phyloP scores from a whole-genome alignment of 2,329 filamentous ascomycete species.

The Colletotrichum agaves region DNA sequence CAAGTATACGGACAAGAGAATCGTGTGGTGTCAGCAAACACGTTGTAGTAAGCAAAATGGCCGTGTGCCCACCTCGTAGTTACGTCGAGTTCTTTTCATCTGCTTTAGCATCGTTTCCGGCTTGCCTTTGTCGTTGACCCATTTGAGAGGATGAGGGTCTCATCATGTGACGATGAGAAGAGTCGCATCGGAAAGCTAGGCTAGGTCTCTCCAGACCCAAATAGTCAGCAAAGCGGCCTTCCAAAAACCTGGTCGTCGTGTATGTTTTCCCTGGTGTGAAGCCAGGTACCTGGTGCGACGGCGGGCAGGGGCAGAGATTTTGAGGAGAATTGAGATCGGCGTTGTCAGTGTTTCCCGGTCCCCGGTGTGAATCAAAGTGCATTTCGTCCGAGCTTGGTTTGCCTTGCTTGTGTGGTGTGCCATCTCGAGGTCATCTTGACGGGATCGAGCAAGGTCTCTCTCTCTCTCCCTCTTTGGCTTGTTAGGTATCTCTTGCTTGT shows the following conservation, averaged over 20 bases:
- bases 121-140: too few species aligned
- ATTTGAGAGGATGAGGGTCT: background rate
- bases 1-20: background rate
- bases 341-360: slow-evolving; percentile 4
- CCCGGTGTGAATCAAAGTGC: background rate
- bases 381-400: slow-evolving; percentile 10
- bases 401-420: background rate
- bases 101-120: background rate
- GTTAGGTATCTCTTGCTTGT: too few species aligned
- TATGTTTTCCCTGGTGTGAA: slow-evolving; percentile 1
- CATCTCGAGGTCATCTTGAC: background rate
- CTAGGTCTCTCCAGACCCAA: background rate
- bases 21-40: background rate
- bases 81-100: background rate
- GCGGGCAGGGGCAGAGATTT: slow-evolving; percentile 2
- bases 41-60: background rate
- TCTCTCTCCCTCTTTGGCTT: too few species aligned
- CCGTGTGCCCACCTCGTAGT: background rate
- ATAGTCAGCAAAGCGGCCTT: slow-evolving; percentile 18
- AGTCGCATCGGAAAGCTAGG: background rate
- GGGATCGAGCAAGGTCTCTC: background rate
- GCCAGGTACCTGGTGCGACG: slow-evolving; percentile 33
- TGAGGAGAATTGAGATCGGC: slow-evolving; percentile 2
- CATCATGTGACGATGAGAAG: background rate
- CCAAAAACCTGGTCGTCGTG: slow-evolving; percentile 25